phyloP scores from a whole-genome alignment of 202 grass and related monocot genomes.

The Bolboschoenoplectus hybrid region DNA sequence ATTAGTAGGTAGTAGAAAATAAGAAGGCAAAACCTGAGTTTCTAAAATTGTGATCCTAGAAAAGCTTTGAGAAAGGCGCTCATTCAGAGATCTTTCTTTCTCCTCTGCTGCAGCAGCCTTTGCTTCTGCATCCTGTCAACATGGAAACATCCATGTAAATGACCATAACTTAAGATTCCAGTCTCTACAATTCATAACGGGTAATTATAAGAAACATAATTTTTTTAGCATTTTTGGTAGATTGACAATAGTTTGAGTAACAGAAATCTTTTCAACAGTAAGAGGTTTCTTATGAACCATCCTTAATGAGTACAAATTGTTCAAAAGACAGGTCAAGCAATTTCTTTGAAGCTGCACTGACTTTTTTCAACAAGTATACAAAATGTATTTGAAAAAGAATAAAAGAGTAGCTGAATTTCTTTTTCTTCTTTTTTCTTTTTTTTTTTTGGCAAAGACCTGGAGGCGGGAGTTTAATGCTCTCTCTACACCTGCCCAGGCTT shows the following conservation, averaged over 20 bases:
- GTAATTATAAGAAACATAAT: not conserved
- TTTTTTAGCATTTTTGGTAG: not conserved
- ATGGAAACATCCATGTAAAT: conserved; percentile 3
- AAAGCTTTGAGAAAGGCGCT: conserved; percentile 78
- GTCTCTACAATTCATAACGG: not conserved
- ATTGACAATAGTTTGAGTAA: not conserved
- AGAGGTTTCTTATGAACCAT: not conserved
- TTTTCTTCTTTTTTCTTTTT: not conserved
- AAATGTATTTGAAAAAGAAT: conserved; percentile 13
- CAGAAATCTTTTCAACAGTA: not conserved
- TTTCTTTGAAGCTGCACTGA: conserved; percentile 17
- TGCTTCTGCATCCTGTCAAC: conserved; percentile 88
- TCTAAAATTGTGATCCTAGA: conserved; percentile 91
- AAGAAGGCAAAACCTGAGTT: conserved; percentile 69
- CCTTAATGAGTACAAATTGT: not conserved
- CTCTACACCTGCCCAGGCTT: conserved; percentile 97
- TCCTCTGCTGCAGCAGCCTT: conserved; percentile 96
- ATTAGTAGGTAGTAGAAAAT: not conserved
- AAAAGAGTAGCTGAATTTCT: not conserved
- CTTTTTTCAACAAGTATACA: conserved; percentile 21
- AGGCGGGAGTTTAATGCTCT: conserved; percentile 91
- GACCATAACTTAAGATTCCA: not conserved
- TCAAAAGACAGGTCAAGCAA: conserved; percentile 10
- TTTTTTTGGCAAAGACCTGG: conserved; percentile 55
- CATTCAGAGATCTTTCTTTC: conserved; percentile 84